Conservation (phyloP, 257 asterid genomes). For the Ilex aquifolium region DNA sequence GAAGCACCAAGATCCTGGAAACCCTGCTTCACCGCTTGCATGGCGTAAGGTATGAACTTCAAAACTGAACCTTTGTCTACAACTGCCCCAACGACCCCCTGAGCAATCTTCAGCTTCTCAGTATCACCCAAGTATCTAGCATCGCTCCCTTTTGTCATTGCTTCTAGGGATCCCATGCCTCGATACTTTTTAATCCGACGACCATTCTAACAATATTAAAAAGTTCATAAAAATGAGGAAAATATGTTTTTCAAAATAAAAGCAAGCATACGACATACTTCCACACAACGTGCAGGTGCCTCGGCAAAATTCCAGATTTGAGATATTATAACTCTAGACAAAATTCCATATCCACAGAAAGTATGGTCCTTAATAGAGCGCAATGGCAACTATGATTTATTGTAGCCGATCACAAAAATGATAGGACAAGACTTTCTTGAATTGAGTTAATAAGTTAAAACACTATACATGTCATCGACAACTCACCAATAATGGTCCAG, state of each 20-base stretch:
- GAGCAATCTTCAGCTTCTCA: constrained; percentile 82
- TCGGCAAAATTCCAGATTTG: neutral
- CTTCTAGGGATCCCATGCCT: constrained; percentile 97
- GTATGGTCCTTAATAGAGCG: neutral
- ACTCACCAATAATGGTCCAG: too few relatives aligned
- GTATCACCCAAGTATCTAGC: constrained; percentile 87
- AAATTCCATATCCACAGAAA: neutral
- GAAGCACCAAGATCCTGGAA: constrained; percentile 96
- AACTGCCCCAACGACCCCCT: constrained; percentile 92
- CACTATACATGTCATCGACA: too few relatives aligned
- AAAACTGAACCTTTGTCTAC: constrained; percentile 77
- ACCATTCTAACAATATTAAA: constrained; percentile 34
- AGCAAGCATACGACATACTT: neutral
- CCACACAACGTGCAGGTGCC: neutral
- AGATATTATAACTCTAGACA: neutral
- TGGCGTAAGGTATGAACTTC: constrained; percentile 78
- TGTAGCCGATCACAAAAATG: too few relatives aligned
- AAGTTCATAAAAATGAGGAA: neutral
- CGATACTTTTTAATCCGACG: constrained; percentile 62
- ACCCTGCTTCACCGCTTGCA: constrained; percentile 92
- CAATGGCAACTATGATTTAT: too few relatives aligned
- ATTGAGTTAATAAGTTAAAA: too few relatives aligned
- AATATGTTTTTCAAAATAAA: neutral
- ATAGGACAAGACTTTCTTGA: too few relatives aligned
- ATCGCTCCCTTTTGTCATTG: constrained; percentile 91